Evolutionary conservation across 2,329 filamentous ascomycete species (phyloP).

Genomic region (Conoideocrella luteorostrata): DNA sequence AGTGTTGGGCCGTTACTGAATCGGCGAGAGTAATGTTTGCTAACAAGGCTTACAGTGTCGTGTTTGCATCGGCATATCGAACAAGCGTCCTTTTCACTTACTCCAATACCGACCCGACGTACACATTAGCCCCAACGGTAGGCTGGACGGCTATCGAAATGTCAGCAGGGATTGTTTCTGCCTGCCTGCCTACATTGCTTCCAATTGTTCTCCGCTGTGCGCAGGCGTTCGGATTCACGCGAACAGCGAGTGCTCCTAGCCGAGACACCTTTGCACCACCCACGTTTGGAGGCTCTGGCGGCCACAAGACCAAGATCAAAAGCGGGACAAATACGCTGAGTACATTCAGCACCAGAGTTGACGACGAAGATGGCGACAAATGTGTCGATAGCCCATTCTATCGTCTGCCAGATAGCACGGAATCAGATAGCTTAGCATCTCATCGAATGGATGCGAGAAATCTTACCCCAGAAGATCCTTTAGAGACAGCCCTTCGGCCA

Average conservation of each 20-base stretch:
- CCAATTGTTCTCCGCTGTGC: slow-evolving; percentile 34
- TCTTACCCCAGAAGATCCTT: background rate
- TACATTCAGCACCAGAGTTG: slow-evolving; percentile 9
- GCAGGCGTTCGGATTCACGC: slow-evolving; percentile 34
- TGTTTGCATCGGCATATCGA: slow-evolving; percentile 42
- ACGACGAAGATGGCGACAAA: slow-evolving; percentile 10
- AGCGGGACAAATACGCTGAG: slow-evolving; percentile 13
- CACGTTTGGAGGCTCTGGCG: slow-evolving; percentile 16
- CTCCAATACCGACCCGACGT: slow-evolving; percentile 31
- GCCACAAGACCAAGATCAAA: slow-evolving; percentile 9
- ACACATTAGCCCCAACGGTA: slow-evolving; percentile 38
- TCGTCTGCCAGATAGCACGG: slow-evolving; percentile 24
- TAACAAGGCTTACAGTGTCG: slow-evolving; percentile 25
- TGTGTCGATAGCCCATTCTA: slow-evolving; percentile 19
- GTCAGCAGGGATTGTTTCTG: slow-evolving; percentile 44
- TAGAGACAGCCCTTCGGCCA: slow-evolving; percentile 23
- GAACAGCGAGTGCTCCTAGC: slow-evolving; percentile 16
- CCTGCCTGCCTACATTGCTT: slow-evolving; percentile 45
- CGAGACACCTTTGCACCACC: slow-evolving; percentile 15
- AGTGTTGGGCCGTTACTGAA: slow-evolving; percentile 11
- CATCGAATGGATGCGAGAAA: background rate
- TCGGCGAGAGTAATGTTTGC: background rate
- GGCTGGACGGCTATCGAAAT: slow-evolving; percentile 45
- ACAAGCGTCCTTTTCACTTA: slow-evolving; percentile 41
- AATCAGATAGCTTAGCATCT: slow-evolving; percentile 16